Base-by-base conservation (phyloP, 2,329 filamentous ascomycete genomes). In the Aspergillus bombycis region DNA sequence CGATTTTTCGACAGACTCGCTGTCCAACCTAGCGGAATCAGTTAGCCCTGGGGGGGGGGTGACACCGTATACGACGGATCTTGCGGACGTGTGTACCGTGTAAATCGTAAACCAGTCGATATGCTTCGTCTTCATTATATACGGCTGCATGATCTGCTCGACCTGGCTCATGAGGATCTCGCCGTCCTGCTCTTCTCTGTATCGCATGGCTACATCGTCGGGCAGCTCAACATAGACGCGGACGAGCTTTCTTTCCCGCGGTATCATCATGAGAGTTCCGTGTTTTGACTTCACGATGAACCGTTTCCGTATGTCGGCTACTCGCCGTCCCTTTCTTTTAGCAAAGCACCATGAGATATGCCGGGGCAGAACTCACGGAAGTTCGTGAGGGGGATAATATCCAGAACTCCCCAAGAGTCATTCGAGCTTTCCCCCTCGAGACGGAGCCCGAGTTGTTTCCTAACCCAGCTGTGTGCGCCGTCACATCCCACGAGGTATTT, bases 271-370 rank as follows among this genome's bases (percentile, higher is more conserved):
- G 4, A 59, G 26, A 12, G 43, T 53, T 19, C 57, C 57, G 6
- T 32, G 12, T 19, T 30, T 36, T 4, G 57, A 53, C n/a, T 59
- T 50, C 2, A 59, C 34, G 14, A 50, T 50, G 23, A 30, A 59
- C 12, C 43, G 19, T n/a, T 59, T 50, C 4, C 57, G 45, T 28
- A 59, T 59, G 12, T 59, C 46, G 11, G 57, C 57, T 59, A 30
- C n/a, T 9, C n/a, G 30, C 30, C 8, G 30, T 32, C n/a, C n/a
- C n/a, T 32, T 32, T 10, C 8, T 2, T 32, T 32, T 32, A 32
- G 30, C 30, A 32, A 32, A 32, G 30, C 30, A 32, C 30, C 2
- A 32, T 32, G 30, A 2, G 0, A 32, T 32, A 32, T 32, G n/a
- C 30, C 8, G 30, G 30, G 30, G 30, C 30, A 32, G 8, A 32